phyloP scores from a whole-genome alignment of 1,284 basidiomycete species.

The Phellinidium pouzarii region DNA sequence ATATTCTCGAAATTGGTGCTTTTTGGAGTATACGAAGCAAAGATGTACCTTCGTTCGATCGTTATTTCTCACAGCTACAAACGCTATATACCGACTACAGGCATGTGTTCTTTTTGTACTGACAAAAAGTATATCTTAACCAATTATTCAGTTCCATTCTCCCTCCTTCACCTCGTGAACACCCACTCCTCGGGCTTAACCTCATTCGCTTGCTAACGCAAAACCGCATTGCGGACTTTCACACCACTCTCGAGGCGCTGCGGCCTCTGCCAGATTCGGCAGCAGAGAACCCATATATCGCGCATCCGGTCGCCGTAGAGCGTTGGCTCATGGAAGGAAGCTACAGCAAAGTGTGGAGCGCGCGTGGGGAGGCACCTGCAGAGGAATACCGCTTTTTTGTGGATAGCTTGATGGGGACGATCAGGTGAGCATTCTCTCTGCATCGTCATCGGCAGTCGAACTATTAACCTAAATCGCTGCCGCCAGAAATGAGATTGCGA shows the following conservation, averaged over 20 bases:
- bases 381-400: conserved; percentile 90
- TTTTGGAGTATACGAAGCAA: conserved; percentile 86
- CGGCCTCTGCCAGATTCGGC: conserved; percentile 69
- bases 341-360: conserved; percentile 97
- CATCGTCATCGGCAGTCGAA: not conserved
- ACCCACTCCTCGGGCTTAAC: conserved; percentile 86
- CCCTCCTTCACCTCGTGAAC: conserved; percentile 79
- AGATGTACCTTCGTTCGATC: conserved; percentile 89
- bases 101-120: conserved; percentile 29
- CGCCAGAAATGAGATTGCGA: conserved; percentile 83
- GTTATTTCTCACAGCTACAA: conserved; percentile 90
- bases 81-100: conserved; percentile 89
- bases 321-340: conserved; percentile 98
- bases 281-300: conserved; percentile 71
- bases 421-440: conserved; percentile 47
- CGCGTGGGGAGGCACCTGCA: conserved; percentile 79
- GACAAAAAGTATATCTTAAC: no score
- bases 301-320: conserved; percentile 86
- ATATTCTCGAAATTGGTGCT: conserved; percentile 93
- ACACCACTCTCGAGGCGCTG: conserved; percentile 97
- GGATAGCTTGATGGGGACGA: conserved; percentile 88
- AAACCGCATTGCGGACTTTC: conserved; percentile 96
- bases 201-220: conserved; percentile 92
- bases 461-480: not conserved
- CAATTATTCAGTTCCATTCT: conserved; percentile 51